Conservation (phyloP, 805 yeast genomes). For the Saccharomyces eubayanus region DNA sequence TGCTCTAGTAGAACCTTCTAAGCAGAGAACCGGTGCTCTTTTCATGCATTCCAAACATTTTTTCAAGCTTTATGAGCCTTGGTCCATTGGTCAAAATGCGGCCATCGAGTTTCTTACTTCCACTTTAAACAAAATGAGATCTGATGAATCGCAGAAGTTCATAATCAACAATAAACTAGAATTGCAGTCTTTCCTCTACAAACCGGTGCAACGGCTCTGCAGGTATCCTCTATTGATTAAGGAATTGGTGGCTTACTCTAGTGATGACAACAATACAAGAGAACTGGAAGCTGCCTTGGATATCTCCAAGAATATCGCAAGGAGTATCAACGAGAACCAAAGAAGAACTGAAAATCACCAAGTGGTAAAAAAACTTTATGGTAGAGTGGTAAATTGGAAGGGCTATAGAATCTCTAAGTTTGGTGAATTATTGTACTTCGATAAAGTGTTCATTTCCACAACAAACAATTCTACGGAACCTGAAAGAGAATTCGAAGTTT, state of each 20-base stretch:
- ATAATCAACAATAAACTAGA: conserved; percentile 81
- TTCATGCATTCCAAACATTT: conserved; percentile 80
- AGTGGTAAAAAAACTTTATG: conserved; percentile 56
- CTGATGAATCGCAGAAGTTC: conserved; percentile 36
- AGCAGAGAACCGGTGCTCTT: conserved; percentile 82
- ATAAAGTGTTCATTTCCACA: conserved; percentile 45
- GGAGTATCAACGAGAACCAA: conserved; percentile 86
- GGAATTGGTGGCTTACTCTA: conserved; percentile 50
- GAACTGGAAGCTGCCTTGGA: conserved; percentile 66
- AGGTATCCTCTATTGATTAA: conserved; percentile 80
- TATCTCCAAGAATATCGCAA: conserved; percentile 76
- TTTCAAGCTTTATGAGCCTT: conserved; percentile 84
- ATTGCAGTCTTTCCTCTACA: conserved; percentile 77
- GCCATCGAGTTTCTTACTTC: conserved; percentile 70
- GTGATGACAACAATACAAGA: conserved; percentile 42
- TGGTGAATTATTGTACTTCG: conserved; percentile 78
- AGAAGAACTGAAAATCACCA: conserved; percentile 82
- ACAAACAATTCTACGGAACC: conserved; percentile 43
- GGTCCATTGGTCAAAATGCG: conserved; percentile 84
- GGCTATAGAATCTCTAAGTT: conserved; percentile 72
- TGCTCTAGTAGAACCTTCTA: conserved; percentile 59
- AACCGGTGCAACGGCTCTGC: conserved; percentile 94
- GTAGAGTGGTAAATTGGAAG: conserved; percentile 83
- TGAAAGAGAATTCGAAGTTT: conserved; percentile 84
- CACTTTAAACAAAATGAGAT: conserved; percentile 40